Evolutionary conservation across 1,284 basidiomycete genomes (phyloP).

Genomic region (Ustilago nuda): DNA sequence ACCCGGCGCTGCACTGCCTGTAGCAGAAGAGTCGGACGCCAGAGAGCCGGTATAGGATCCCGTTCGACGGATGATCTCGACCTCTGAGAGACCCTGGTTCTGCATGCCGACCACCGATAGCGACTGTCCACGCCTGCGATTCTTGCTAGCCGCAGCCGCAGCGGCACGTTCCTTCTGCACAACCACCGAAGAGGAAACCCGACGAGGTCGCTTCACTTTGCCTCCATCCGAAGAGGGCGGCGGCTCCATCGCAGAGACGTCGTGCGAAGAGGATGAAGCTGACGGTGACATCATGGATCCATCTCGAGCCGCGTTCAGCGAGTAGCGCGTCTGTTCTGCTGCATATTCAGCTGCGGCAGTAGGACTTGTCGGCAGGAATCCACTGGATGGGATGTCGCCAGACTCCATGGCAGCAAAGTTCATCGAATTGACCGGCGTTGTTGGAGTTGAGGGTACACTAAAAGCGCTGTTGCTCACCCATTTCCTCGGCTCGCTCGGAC

Average conservation of each 20-base stretch:
- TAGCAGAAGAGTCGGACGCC: conserved; percentile 54
- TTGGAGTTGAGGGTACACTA: conserved; percentile 58
- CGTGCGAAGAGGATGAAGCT: conserved; percentile 36
- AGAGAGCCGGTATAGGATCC: conserved; percentile 50
- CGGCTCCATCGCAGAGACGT: conserved; percentile 40
- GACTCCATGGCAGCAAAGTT: conserved; percentile 43
- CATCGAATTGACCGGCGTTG: conserved; percentile 60
- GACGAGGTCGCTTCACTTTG: conserved; percentile 63
- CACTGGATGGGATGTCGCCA: conserved; percentile 13
- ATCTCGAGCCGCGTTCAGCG: conserved; percentile 28
- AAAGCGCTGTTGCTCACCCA: conserved; percentile 50
- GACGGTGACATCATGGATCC: conserved; percentile 39
- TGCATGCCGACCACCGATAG: conserved; percentile 58
- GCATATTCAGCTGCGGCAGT: conserved; percentile 53
- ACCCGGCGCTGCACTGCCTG: conserved; percentile 42
- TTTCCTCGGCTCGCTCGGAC: conserved; percentile 54
- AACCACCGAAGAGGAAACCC: conserved; percentile 60
- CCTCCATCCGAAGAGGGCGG: conserved; percentile 63
- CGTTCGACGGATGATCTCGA: conserved; percentile 41
- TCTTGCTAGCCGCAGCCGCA: conserved; percentile 46
- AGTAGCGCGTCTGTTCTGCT: conserved; percentile 59
- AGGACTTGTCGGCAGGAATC: conserved; percentile 33
- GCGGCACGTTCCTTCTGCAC: conserved; percentile 55
- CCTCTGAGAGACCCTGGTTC: conserved; percentile 46
- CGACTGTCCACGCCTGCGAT: conserved; percentile 57